phyloP scores from a whole-genome alignment of 805 yeast species.

The Pichia ethanolica region DNA sequence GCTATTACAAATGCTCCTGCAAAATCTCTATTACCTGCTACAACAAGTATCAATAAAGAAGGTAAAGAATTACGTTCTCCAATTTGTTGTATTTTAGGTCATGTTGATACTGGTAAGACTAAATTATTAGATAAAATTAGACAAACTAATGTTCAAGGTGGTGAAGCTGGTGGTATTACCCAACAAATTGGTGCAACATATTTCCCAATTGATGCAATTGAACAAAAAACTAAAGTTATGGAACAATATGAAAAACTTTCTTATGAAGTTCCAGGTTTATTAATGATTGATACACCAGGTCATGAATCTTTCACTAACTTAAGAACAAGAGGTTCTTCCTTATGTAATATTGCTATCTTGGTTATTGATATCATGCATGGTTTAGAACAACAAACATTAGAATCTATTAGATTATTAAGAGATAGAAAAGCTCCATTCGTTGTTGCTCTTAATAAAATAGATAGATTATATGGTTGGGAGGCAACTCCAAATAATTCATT shows the following conservation, averaged over 20 bases:
- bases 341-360: slow-evolving; percentile 97
- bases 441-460: slow-evolving; percentile 95
- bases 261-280: slow-evolving; percentile 93
- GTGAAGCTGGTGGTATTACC: slow-evolving; percentile 99
- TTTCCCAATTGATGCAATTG: slow-evolving; percentile 93
- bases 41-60: slow-evolving; percentile 15
- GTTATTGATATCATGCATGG: slow-evolving; percentile 99
- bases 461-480: slow-evolving; percentile 95
- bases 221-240: slow-evolving; percentile 89
- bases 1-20: slow-evolving; percentile 16
- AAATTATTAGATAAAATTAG: slow-evolving; percentile 93
- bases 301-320: slow-evolving; percentile 98
- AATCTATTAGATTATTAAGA: slow-evolving; percentile 83
- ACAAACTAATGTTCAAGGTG: slow-evolving; percentile 99
- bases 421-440: slow-evolving; percentile 97
- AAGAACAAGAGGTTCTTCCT: slow-evolving; percentile 97
- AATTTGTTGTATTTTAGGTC: slow-evolving; percentile 97
- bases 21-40: slow-evolving; percentile 17
- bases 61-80: slow-evolving; percentile 82
- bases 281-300: slow-evolving; percentile 98
- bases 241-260: slow-evolving; percentile 73
- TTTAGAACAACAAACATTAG: slow-evolving; percentile 94
- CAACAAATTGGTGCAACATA: slow-evolving; percentile 99
- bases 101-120: slow-evolving; percentile 99
- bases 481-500: slow-evolving; percentile 84